phyloP scores from a whole-genome alignment of 139 green algal genomes.

The Micractinium sp. region DNA sequence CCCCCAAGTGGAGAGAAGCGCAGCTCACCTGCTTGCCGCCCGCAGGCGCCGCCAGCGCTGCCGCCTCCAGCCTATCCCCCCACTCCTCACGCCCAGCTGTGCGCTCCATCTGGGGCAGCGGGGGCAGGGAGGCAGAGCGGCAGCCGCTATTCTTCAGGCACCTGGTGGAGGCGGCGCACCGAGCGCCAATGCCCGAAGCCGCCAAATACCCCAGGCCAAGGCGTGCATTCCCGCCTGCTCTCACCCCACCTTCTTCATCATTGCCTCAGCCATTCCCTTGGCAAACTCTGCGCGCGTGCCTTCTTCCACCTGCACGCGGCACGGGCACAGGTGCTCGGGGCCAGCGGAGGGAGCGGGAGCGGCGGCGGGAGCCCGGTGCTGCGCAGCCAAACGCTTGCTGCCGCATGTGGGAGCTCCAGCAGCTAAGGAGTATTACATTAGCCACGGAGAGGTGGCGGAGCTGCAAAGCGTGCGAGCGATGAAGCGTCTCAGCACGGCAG shows the following conservation, averaged over 20 bases:
- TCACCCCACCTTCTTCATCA: background rate
- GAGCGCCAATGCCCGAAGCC: background rate
- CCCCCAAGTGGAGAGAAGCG: no score
- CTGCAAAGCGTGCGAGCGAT: background rate
- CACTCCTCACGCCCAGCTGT: background rate
- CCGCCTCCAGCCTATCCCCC: conserved; percentile 26
- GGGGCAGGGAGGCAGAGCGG: background rate
- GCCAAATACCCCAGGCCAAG: background rate
- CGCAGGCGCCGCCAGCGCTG: background rate
- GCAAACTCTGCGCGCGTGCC: conserved; percentile 6
- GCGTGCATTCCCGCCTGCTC: background rate
- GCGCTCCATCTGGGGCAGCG: background rate
- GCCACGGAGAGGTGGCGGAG: background rate
- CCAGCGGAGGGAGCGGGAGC: background rate
- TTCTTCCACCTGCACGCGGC: background rate
- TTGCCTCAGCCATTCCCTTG: conserved; percentile 2
- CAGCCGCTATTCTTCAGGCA: background rate
- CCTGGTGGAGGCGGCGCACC: background rate
- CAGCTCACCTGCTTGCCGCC: conserved; percentile 21
- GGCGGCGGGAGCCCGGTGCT: background rate
- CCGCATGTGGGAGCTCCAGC: background rate
- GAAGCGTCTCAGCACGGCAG: background rate
- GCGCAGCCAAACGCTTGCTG: background rate
- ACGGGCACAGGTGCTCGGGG: background rate
- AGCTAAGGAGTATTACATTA: background rate